Conservation (phyloP, 371 early-diverging fungal species). For the Catenaria anguillulae region DNA sequence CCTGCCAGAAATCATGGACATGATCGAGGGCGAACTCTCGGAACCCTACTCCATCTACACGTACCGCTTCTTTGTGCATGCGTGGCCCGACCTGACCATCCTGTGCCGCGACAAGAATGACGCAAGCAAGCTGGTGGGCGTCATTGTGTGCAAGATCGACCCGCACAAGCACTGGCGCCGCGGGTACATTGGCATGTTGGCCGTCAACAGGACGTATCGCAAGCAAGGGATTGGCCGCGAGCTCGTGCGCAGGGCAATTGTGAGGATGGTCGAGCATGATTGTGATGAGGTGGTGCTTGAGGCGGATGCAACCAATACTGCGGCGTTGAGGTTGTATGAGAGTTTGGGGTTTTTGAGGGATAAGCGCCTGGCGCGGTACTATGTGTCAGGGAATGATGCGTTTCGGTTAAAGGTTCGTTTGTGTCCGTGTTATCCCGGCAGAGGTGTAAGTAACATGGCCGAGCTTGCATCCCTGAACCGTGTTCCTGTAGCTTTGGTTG, state of each 20-base stretch:
- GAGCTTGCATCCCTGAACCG: too few species aligned
- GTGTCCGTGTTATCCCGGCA: too few species aligned
- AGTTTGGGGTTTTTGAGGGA: constrained; percentile 85
- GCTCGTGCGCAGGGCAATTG: constrained; percentile 1
- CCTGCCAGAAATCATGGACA: constrained; percentile 47
- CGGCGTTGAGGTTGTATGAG: constrained; percentile 75
- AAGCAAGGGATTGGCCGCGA: constrained; percentile 54
- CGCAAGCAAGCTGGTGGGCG: constrained; percentile 41
- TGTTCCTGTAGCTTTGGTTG: too few species aligned
- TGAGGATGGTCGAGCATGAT: background rate
- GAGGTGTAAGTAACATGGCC: too few species aligned
- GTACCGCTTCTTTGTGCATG: constrained; percentile 88
- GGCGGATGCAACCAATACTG: constrained; percentile 76
- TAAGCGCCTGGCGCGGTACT: constrained; percentile 78
- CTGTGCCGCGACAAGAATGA: background rate
- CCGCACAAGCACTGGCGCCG: constrained; percentile 29
- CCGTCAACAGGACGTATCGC: constrained; percentile 59
- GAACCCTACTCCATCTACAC: constrained; percentile 95
- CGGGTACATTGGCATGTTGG: constrained; percentile 96
- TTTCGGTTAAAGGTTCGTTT: constrained; percentile 48
- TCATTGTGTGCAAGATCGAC: constrained; percentile 80
- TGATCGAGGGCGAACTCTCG: constrained; percentile 80
- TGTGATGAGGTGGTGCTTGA: constrained; percentile 59
- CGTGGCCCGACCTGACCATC: constrained; percentile 25
- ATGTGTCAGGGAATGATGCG: constrained; percentile 86